Base-by-base conservation (phyloP, 2,329 filamentous ascomycete species). In the Paecilomyces sp. region DNA sequence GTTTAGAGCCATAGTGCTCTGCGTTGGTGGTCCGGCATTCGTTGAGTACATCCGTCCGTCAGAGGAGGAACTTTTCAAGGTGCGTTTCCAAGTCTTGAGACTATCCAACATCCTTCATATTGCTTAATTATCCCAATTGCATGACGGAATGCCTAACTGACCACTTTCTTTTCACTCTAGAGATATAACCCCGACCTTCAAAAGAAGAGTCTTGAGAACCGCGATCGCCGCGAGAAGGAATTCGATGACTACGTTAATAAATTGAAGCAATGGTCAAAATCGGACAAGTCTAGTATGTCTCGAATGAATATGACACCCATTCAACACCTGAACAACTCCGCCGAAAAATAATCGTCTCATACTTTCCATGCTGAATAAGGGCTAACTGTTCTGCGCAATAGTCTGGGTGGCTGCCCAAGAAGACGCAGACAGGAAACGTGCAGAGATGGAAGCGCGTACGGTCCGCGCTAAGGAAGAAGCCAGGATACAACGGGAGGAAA, bases 171-270 rank as follows among this genome's bases (percentile, higher is more conserved):
- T 55, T 15, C 31, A 34, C 47, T 52, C 31, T 64, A 91, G 79
- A 86, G 83, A 75, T 97, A 97, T 79, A 97, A 93, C 75, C 93
- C 93, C 0, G 94, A 97, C 34, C 83, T 99, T n/a, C 90, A 94
- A 72, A 90, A 90, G 74, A 85, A 89, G 70, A 92, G 90, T 63
- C 79, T 96, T n/a, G 92, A 92, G 74, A 85, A 87, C 60, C 85
- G 91, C 18, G 82, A 88, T 60, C 85, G 89, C 72, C 84, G 85
- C 61, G 86, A 94, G 70, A 83, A 92, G 75, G 92, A 97, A 61
- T 96, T 96, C 68, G 90, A 97, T 71, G 84, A 92, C 59, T 97
- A 96, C 70, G 89, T 97, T 30, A 83, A 71, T 55, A 86, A 88
- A 67, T 76, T 99, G 71, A 97, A 96, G 81, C 85, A 93, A 68